Base-by-base conservation (phyloP, 331 rosid genomes). In the Erythrophleum ivorense region DNA sequence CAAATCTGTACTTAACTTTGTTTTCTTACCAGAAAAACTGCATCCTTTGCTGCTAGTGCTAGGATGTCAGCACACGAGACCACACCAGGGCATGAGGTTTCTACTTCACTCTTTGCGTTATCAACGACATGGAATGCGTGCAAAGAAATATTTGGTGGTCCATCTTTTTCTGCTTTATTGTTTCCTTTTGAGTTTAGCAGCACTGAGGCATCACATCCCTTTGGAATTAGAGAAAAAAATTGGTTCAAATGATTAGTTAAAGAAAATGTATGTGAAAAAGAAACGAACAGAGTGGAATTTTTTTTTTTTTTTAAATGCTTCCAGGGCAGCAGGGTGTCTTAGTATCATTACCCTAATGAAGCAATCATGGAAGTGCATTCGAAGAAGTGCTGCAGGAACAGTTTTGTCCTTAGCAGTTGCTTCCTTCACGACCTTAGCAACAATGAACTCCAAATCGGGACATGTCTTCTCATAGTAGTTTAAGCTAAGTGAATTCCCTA, bases 191-290 rank as follows among this genome's bases (percentile, higher is more conserved):
- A 93, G 63, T 87, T 84, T 72, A 93, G 84, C 81, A 93, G 87
- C 78, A 93, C 97, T 36, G 97, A 93, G 40, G 87, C 97, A 80
- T 93, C 97, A 43, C 97, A 93, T 12, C 97, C 94, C 97, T 93
- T 66, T 9, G 46, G 52, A 62, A 40, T 3, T 12, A 38, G 13
- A 16, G 21, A 8, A 0, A 4, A 40, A 41, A 9, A 24, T 63
- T 10, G 41, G 38, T 18, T 83, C 18, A 66, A 76, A 49, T 10
- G 34, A 57, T 57, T 33, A 40, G 69, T 78, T 43, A 55, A 54
- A 19, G 54, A 68, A 68, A 5, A 34, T 58, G 2, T 46, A 53
- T 72, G 38, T 9, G 67, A 57, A 9, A 29, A 62, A 76, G 48
- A 50, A 63, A 40, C 29, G 14, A 76, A 18, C n/a, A 2, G 65